A percentile compares a stretch with the other conserved stretches of the same genome.
phyloP scores from a whole-genome alignment of 345 rosid species.

The Salix viminalis region DNA sequence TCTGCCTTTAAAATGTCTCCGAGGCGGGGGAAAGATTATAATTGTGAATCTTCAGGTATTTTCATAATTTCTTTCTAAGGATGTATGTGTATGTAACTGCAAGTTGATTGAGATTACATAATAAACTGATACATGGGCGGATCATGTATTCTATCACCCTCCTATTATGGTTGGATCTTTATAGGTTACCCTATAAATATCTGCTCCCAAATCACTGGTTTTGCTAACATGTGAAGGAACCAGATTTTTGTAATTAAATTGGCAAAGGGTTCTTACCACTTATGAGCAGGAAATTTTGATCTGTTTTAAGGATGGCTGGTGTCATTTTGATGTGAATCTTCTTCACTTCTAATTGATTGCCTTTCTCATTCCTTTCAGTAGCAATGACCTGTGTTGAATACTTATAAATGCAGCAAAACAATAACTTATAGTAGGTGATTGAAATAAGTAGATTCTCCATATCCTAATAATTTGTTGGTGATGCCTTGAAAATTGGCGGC shows the following conservation, averaged over 20 bases:
- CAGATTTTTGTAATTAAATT: too few species aligned
- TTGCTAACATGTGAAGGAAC: too few species aligned
- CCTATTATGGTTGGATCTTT: not conserved
- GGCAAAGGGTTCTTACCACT: too few species aligned
- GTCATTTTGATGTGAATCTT: not conserved
- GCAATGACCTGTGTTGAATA: not conserved
- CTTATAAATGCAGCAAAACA: too few species aligned
- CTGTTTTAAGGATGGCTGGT: not conserved
- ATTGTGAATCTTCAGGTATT: slow-evolving; percentile 94
- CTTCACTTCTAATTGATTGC: not conserved
- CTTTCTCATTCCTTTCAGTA: not conserved
- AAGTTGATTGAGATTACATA: not conserved
- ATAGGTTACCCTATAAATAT: not conserved
- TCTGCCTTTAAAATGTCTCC: slow-evolving; percentile 84
- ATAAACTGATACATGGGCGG: too few species aligned
- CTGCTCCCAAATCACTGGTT: too few species aligned
- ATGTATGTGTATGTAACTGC: not conserved
- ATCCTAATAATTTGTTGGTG: too few species aligned
- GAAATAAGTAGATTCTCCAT: too few species aligned
- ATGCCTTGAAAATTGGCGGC: too few species aligned
- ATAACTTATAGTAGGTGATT: too few species aligned
- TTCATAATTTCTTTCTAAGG: too few species aligned
- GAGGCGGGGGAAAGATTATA: slow-evolving; percentile 85
- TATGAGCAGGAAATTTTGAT: not conserved
- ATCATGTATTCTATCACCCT: not conserved